Base-by-base conservation (phyloP, 345 rosid species). In the Chamaenerion angustifolium region DNA sequence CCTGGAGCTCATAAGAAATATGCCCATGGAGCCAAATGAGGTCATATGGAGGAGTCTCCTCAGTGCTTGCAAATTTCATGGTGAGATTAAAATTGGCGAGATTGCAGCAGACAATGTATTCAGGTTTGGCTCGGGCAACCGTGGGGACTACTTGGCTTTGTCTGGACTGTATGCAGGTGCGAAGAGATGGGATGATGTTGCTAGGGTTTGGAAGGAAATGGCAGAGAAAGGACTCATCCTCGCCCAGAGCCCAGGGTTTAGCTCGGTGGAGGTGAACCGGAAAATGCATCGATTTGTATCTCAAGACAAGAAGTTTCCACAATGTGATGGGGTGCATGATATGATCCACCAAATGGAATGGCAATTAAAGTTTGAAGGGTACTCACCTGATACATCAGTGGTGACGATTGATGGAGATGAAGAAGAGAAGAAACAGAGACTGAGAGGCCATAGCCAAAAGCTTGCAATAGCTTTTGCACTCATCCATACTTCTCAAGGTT, bases 331-430 rank as follows among this genome's bases (percentile, higher is more conserved):
- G 7, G 56, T 77, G 14, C 60, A 73, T 25, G 78, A 74, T 59
- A 85, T 79, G 88, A 69, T 85, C 63, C 73, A 79, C 68, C 92
- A 85, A 64, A 82, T 80, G 88, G 92, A 79, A 65, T 82, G 95
- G 95, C 95, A 85, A 64, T 58, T 85, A 65, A 80, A 71, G 55
- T 85, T 85, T 16, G 88, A 85, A 65, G 95, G 95, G 9, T 85
- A 85, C 49, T 25, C 51, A 12, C 74, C 85, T 4, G 88, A 85
- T 35, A 55, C 70, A 43, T 74, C 78, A 43, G 82, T 77, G 61
- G 74, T 79, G 59, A 51, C 71, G 65, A 45, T 76, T 10, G 69
- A 82, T 27, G 79, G 76, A 43, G 80, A 76, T 21, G 88, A 79
- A 61, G 77, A 80, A 46, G 88, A 85, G 64, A 82, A 82, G 63